A percentile compares a stretch with the other conserved stretches of the same genome.
These are phyloP conservation scores for Rhynchosporium agropyri DNA, from an alignment of 2,329 filamentous ascomycete genomes.

Conservation along the genomic window DNA sequence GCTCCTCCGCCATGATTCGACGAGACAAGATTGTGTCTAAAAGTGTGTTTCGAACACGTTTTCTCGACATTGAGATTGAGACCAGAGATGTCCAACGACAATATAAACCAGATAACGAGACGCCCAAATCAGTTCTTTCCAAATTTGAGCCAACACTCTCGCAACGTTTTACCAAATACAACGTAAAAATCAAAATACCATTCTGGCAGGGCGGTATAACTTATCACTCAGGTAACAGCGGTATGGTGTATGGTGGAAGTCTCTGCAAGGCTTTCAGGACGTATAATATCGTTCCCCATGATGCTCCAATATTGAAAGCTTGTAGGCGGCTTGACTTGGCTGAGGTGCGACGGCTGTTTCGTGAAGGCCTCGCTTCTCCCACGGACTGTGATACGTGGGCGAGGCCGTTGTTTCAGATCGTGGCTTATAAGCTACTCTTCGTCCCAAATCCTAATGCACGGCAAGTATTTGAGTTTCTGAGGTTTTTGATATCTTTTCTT, in stretches of 20 bases:
- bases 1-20: background rate
- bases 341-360: too few species aligned
- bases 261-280: background rate
- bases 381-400: too few species aligned
- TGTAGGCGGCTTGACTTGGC: background rate
- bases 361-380: too few species aligned
- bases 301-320: constrained; percentile 1
- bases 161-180: background rate
- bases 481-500: too few species aligned
- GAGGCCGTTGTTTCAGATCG: too few species aligned
- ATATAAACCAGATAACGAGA: background rate
- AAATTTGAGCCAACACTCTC: background rate
- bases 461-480: too few species aligned
- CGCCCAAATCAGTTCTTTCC: background rate
- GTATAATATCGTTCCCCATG: background rate
- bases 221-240: background rate
- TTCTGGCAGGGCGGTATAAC: constrained; percentile 4
- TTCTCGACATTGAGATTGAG: background rate
- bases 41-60: background rate
- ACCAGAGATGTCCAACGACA: background rate
- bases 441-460: too few species aligned
- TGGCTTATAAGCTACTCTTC: too few species aligned
- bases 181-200: constrained; percentile 1
- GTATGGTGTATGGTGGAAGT: constrained; percentile 1
- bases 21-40: background rate